Base-by-base conservation (phyloP, 202 grass and related monocot genomes). In the Carex sylvatica region DNA sequence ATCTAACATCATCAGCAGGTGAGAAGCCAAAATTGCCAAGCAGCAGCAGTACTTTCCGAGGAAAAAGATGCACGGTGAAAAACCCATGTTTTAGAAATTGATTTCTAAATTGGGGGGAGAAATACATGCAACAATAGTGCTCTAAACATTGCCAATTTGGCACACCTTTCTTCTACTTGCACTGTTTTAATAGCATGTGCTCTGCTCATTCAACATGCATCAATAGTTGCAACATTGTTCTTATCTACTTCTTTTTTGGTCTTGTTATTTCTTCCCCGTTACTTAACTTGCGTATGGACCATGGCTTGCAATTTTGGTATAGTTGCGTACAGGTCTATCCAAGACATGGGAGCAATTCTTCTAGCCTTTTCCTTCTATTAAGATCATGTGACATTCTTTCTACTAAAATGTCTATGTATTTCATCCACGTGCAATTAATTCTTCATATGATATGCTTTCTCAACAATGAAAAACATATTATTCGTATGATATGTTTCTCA, bases 271-370 rank as follows among this genome's bases (percentile, higher is more conserved):
- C 31, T 40, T 30, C 33, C 9, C 15, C 1, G 16, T 16, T 38
- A 10, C 16, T 69, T 69, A 33, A 19, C 33, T 69, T 69, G 31
- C 44, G 42, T 73, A 73, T 52, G 10, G 70, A 73, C 22, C 70
- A 51, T 73, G 70, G 11, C 23, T 73, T 73, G 70, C 70, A 73
- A 73, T 14, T 73, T 73, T 52, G 13, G 44, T 44, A 11, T 24
- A 52, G 44, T 73, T 52, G 42, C 70, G 70, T 73, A 20, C 44
- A 28, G 11, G 42, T 73, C 10, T 73, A 4, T 1, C 42, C 42
- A 73, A 73, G 35, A 33, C 26, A 35, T 35, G 4, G 24, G 13
- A 35, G 30, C 1, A 65, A 65, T 65, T 35, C 30, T 33, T 59
- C 18, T 59, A 59, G 11, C 46, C 5, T 59, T 69, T 69, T n/a